Conservation (phyloP, 305 asterid genomes). For the Solanum hybrid region DNA sequence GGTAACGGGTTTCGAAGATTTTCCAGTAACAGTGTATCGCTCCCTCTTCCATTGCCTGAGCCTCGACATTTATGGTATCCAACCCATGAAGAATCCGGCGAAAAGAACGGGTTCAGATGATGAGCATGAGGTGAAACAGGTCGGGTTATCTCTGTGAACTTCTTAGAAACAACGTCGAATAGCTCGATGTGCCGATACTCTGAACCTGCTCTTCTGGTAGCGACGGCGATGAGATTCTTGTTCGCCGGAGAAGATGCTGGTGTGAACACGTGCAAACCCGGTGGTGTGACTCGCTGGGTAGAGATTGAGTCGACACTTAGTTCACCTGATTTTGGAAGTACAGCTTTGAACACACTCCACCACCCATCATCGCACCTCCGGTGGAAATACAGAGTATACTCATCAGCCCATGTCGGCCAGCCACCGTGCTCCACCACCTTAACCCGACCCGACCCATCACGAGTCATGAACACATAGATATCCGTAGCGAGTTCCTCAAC, state of each 20-base stretch:
- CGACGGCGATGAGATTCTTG: slow-evolving; percentile 60
- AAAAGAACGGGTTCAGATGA: slow-evolving; percentile 70
- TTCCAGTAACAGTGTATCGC: slow-evolving; percentile 42
- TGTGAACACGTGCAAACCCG: slow-evolving; percentile 85
- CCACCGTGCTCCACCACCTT: slow-evolving; percentile 75
- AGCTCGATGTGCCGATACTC: slow-evolving; percentile 72
- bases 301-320: slow-evolving; percentile 31
- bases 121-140: slow-evolving; percentile 43
- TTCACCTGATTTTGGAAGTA: slow-evolving; percentile 14
- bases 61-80: slow-evolving; percentile 81
- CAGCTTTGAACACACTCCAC: slow-evolving; percentile 82
- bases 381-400: slow-evolving; percentile 68
- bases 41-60: slow-evolving; percentile 18
- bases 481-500: slow-evolving; percentile 65
- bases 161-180: slow-evolving; percentile 28
- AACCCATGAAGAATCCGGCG: slow-evolving; percentile 47
- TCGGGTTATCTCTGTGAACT: slow-evolving; percentile 41
- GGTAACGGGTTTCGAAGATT: slow-evolving; percentile 41
- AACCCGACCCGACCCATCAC: slow-evolving; percentile 69
- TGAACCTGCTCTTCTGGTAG: slow-evolving; percentile 58
- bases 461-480: slow-evolving; percentile 53
- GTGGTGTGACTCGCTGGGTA: slow-evolving; percentile 64
- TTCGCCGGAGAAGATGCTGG: slow-evolving; percentile 53
- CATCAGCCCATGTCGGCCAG: slow-evolving; percentile 90
- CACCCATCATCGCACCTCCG: slow-evolving; percentile 69